A percentile compares a stretch with the other conserved stretches of the same genome.
Conservation (phyloP, 169 alveolate species). For the Eimeria falciformis region DNA sequence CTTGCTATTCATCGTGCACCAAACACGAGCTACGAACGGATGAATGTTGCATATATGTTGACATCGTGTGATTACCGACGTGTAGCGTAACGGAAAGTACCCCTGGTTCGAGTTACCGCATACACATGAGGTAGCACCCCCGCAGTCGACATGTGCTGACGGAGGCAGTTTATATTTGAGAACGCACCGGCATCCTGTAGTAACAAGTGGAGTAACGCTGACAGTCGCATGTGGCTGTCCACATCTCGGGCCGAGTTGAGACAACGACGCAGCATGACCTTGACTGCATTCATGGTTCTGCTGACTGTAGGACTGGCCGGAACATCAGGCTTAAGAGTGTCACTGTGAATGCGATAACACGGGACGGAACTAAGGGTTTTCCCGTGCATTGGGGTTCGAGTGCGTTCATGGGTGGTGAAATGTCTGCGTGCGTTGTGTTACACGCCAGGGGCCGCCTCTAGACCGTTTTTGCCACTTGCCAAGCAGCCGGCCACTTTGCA, state of each 20-base stretch:
- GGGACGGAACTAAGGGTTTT: neutral
- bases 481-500: neutral
- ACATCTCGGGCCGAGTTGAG: too few relatives aligned
- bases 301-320: neutral
- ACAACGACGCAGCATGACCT: too few relatives aligned
- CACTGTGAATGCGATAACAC: neutral
- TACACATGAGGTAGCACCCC: too few relatives aligned
- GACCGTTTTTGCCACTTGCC: slow-evolving; percentile 8
- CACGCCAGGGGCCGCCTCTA: slow-evolving; percentile 28
- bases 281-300: neutral
- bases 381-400: neutral
- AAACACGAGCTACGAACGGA: neutral
- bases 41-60: too few relatives aligned
- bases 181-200: too few relatives aligned
- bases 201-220: neutral
- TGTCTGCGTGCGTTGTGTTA: neutral
- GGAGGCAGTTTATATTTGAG: too few relatives aligned
- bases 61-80: too few relatives aligned
- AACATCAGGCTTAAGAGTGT: neutral
- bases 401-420: neutral
- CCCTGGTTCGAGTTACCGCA: too few relatives aligned
- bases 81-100: too few relatives aligned
- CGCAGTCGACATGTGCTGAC: too few relatives aligned
- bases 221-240: neutral
- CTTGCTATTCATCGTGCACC: neutral